Evolutionary conservation across 1,284 basidiomycete genomes (phyloP), one percentile per base, ranked within the genome.

Genomic region (Exobasidium rhododendri): DNA sequence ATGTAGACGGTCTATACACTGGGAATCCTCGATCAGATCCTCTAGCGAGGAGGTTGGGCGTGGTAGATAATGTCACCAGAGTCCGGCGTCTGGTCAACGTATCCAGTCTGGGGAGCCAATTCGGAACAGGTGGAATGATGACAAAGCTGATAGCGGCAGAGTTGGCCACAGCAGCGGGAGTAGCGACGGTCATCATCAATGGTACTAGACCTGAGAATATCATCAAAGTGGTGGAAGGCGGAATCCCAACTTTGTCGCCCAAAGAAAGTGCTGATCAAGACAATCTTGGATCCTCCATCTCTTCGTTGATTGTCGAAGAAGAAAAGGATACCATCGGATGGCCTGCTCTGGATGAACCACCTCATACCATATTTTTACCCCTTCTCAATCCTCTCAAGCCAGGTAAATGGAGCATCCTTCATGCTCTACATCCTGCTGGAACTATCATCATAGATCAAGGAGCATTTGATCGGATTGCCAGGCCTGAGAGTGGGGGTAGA

Each of bases 81-180:
- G 92, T 96, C 65, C 86, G 92, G 26, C 82, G 86, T 20, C 84
- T 91, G 85, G 94, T 97, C 2, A 91, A 89, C 72, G 96, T 93
- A 0, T 86, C 87, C 2, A 97, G 93, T 0, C 84, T 94, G 4
- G 96, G 94, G 0, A 94, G 92, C 0, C 91, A 86, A 66, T 85
- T 99, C 11, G 96, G 94, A 0, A 98, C 96, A 1, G 96, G 94
- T 0, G 96, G 96, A 4, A 98, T 98, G 96, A 92, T 96, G 82
- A 98, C 96, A 4, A 99, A 98, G 79, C 86, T 98, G 64, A 96
- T 98, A 66, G 94, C 94, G 0, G 94, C 96, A 0, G 96, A 98
- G 78, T 90, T 99, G 14, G 94, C 94, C 0, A 96, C 91, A 0
- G 93, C 88, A 0, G 94, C 94, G 0, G 94, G 96, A 3, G 92